phyloP scores from a whole-genome alignment of 140 eudicot genomes.

The Artemisia princeps region DNA sequence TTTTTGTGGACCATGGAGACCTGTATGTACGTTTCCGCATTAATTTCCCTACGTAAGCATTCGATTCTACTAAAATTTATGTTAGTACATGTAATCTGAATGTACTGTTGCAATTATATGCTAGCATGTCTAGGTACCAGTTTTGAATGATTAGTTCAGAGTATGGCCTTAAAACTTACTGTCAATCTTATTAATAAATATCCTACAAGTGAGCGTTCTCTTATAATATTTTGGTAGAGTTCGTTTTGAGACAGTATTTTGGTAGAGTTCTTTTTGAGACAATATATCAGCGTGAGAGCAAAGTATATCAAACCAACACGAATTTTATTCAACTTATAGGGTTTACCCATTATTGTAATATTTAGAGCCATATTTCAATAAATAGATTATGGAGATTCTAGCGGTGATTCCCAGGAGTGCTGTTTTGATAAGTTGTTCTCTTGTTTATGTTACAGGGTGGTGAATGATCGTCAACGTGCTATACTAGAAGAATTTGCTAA shows the following conservation, averaged over 20 bases:
- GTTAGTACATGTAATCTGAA: background rate
- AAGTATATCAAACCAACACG: too few relatives aligned
- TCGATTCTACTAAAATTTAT: background rate
- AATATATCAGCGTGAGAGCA: too few relatives aligned
- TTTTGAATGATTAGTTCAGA: slow-evolving; percentile 5
- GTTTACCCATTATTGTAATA: too few relatives aligned
- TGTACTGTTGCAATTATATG: background rate
- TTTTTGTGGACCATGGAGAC: slow-evolving; percentile 72
- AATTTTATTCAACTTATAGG: too few relatives aligned
- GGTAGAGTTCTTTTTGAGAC: background rate
- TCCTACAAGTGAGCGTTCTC: background rate
- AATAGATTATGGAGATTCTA: background rate
- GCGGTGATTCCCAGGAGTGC: background rate
- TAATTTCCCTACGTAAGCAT: slow-evolving; percentile 65
- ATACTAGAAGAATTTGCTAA: slow-evolving; percentile 75
- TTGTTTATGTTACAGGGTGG: slow-evolving; percentile 35
- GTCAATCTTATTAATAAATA: background rate
- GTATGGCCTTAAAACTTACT: background rate
- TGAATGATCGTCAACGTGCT: slow-evolving; percentile 72
- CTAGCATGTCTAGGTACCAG: background rate
- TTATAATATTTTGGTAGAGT: background rate
- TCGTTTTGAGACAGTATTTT: background rate
- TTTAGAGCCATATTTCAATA: background rate
- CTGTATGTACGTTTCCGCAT: slow-evolving; percentile 84
- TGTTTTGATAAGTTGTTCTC: background rate